These are phyloP conservation scores for Talaromyces sp. DNA, from an alignment of 2,329 filamentous ascomycete species.

Conservation along the genomic window DNA sequence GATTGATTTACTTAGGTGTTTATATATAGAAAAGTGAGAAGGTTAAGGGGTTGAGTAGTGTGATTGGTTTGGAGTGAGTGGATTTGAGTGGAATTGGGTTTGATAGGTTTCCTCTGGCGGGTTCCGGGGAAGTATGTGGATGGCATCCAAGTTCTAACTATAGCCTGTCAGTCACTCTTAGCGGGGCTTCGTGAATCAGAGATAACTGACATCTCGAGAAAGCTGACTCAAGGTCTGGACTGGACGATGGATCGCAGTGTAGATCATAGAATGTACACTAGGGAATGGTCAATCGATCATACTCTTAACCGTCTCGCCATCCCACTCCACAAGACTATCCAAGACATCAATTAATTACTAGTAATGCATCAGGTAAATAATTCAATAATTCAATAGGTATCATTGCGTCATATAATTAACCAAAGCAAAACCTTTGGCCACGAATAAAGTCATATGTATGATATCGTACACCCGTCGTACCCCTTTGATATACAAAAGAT, in stretches of 20 bases:
- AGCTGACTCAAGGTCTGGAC: not conserved
- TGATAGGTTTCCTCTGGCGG: not conserved
- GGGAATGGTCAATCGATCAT: no score
- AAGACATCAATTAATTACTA: no score
- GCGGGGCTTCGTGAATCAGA: not conserved
- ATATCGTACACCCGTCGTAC: not conserved
- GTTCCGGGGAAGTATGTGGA: not conserved
- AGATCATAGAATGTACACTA: no score
- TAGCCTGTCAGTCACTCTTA: not conserved
- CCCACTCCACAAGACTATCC: no score
- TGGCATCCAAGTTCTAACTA: no score
- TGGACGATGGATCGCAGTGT: not conserved
- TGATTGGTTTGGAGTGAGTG: no score
- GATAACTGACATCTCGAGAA: not conserved
- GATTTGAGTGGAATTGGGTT: no score
- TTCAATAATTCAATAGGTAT: not conserved
- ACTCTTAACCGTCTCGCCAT: no score
- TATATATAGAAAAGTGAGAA: no score
- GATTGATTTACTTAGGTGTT: no score
- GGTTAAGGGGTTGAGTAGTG: no score
- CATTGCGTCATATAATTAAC: not conserved
- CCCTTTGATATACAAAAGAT: not conserved
- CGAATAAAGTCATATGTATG: not conserved
- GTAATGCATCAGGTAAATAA: not conserved
- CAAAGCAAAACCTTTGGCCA: not conserved